phyloP scores from a whole-genome alignment of 164 flowering plant species.

The Hamamelis virginiana region DNA sequence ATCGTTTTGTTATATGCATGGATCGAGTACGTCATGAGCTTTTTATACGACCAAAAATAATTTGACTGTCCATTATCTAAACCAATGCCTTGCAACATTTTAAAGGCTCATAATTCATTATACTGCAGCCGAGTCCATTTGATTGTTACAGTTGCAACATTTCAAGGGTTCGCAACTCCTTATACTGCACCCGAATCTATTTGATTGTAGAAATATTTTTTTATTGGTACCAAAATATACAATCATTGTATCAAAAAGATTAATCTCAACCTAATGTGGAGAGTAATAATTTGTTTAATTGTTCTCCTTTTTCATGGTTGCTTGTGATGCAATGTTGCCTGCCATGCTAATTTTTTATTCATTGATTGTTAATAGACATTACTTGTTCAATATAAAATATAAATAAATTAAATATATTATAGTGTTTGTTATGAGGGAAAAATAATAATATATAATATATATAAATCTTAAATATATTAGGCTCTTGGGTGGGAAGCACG shows the following conservation, averaged over 20 bases:
- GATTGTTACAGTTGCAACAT: too few species aligned
- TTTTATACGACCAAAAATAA: too few species aligned
- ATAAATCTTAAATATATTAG: background rate
- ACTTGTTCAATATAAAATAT: background rate
- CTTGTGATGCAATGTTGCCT: conserved; percentile 22
- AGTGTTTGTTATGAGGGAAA: background rate
- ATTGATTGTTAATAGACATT: background rate
- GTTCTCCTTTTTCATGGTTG: conserved; percentile 1
- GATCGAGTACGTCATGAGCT: too few species aligned
- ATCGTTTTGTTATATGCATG: too few species aligned
- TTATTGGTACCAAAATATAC: conserved; percentile 5
- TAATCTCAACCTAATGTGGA: conserved; percentile 26
- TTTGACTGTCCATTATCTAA: too few species aligned
- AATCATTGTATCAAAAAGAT: conserved; percentile 45
- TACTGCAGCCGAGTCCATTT: too few species aligned
- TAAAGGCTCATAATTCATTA: too few species aligned
- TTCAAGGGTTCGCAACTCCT: background rate
- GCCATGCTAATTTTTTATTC: conserved; percentile 4
- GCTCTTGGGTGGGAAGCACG: conserved; percentile 45
- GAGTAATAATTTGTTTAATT: background rate
- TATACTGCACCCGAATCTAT: background rate
- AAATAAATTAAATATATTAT: too few species aligned
- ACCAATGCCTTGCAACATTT: too few species aligned
- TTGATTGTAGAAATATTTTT: background rate
- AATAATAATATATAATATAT: background rate